These are phyloP conservation scores for Hypoxylon sp. DNA, from an alignment of 2,329 filamentous ascomycete species.

Conservation along the genomic window DNA sequence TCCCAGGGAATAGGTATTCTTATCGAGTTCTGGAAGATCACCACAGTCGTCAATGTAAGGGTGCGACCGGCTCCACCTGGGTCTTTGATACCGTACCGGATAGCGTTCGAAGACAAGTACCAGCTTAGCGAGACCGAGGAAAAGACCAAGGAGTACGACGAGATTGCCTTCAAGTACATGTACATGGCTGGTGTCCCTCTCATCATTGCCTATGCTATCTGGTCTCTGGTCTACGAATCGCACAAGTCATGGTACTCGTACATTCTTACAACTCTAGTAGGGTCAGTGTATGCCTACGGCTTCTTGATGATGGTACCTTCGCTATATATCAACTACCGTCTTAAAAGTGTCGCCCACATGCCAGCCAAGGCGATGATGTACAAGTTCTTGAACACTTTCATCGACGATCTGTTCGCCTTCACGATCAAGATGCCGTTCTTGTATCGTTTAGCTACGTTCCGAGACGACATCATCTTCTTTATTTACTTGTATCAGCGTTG, in stretches of 20 bases:
- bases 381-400: constrained; percentile 99
- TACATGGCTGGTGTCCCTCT: constrained; percentile 93
- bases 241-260: constrained; percentile 99
- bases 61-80: constrained; percentile 77
- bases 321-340: constrained; percentile 98
- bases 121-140: constrained; percentile 94
- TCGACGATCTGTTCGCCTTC: constrained; percentile 98
- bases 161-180: constrained; percentile 97
- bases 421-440: constrained; percentile 99
- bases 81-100: constrained; percentile 81
- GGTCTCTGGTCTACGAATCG: constrained; percentile 91
- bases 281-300: constrained; percentile 96
- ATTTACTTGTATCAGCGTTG: constrained; percentile 95
- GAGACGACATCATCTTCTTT: constrained; percentile 98
- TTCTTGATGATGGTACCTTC: constrained; percentile 99
- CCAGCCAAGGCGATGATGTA: constrained; percentile 96
- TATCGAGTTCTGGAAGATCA: constrained; percentile 90
- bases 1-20: constrained; percentile 86
- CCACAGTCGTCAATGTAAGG: constrained; percentile 91
- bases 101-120: constrained; percentile 97
- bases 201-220: constrained; percentile 87
- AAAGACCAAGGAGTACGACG: constrained; percentile 98
- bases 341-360: constrained; percentile 97
- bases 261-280: constrained; percentile 93
- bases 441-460: constrained; percentile 90